A percentile compares a stretch with the other conserved stretches of the same genome.
Evolutionary conservation across 352 stramenopile species (phyloP).

Genomic region (Phytopythium delawarense): DNA sequence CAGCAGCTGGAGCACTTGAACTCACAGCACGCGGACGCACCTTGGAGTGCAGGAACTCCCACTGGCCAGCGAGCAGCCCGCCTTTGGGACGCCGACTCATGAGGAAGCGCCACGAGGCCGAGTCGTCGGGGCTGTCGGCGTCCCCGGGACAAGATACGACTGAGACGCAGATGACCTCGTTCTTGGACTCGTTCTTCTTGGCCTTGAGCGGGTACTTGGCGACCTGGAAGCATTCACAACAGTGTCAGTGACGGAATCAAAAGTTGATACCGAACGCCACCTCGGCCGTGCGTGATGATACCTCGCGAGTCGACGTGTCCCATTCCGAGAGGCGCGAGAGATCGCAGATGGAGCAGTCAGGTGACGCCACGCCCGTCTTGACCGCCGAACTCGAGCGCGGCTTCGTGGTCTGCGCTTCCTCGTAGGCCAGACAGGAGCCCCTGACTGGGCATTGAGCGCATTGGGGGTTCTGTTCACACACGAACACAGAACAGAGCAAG

Average conservation of each 20-base stretch:
- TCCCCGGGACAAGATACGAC: conserved; percentile 46
- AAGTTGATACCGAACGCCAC: neutral
- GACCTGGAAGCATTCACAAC: conserved; percentile 25
- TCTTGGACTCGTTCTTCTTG: conserved; percentile 73
- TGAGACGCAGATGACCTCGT: conserved; percentile 70
- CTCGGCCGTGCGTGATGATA: neutral
- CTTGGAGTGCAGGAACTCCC: conserved; percentile 86
- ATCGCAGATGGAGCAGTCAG: conserved; percentile 63
- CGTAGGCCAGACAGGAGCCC: conserved; percentile 62
- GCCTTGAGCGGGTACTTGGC: conserved; percentile 80
- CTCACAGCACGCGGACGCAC: conserved; percentile 8
- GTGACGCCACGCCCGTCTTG: neutral
- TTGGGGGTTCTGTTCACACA: conserved; percentile 49
- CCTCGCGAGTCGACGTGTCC: conserved; percentile 18
- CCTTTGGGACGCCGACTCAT: conserved; percentile 72
- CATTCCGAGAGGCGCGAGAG: conserved; percentile 49
- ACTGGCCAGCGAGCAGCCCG: conserved; percentile 81
- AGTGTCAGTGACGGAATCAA: neutral
- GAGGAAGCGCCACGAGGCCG: conserved; percentile 58
- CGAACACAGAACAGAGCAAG: neutral
- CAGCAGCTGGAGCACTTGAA: too few species aligned
- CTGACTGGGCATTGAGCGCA: conserved; percentile 68
- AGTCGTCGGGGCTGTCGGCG: conserved; percentile 8
- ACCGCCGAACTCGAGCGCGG: neutral
- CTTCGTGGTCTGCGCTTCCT: conserved; percentile 26